A percentile compares a stretch with the other conserved stretches of the same genome.
These are phyloP conservation scores for Albatrellus ellisii DNA, from an alignment of 768 basidiomycete species.

Conservation along the genomic window DNA sequence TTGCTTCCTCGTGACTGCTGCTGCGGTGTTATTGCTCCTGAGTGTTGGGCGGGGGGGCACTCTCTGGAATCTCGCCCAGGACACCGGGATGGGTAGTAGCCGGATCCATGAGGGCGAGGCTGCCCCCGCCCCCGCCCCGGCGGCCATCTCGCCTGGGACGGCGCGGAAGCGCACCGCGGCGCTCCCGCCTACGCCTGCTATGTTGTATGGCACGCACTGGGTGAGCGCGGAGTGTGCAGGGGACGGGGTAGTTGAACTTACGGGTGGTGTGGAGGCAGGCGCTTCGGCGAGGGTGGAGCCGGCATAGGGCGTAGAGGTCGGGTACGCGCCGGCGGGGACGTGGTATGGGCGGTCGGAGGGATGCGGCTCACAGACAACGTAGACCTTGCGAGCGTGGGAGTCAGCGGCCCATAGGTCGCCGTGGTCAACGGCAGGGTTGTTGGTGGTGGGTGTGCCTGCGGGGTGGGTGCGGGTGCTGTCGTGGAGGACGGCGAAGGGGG, in stretches of 20 bases:
- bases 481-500: slow-evolving; percentile 43
- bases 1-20: too few relatives aligned
- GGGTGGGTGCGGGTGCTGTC: slow-evolving; percentile 18
- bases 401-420: slow-evolving; percentile 50
- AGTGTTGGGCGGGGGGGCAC: slow-evolving; percentile 37
- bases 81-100: slow-evolving; percentile 23
- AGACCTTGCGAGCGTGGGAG: slow-evolving; percentile 41
- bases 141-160: slow-evolving; percentile 34
- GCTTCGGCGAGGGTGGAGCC: slow-evolving; percentile 29
- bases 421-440: slow-evolving; percentile 14
- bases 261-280: slow-evolving; percentile 23
- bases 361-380: slow-evolving; percentile 67
- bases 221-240: slow-evolving; percentile 33
- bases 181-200: slow-evolving; percentile 34
- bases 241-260: slow-evolving; percentile 27
- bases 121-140: slow-evolving; percentile 29
- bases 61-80: slow-evolving; percentile 25
- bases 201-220: slow-evolving; percentile 26
- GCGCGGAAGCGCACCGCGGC: slow-evolving; percentile 28
- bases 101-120: slow-evolving; percentile 30
- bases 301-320: slow-evolving; percentile 25
- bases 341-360: slow-evolving; percentile 44
- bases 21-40: too few relatives aligned
- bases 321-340: slow-evolving; percentile 57
- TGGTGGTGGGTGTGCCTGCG: background rate